A percentile compares a stretch with the other conserved stretches of the same genome.
phyloP scores from a whole-genome alignment of 768 basidiomycete genomes.

The Gloeostereum incarnatum region DNA sequence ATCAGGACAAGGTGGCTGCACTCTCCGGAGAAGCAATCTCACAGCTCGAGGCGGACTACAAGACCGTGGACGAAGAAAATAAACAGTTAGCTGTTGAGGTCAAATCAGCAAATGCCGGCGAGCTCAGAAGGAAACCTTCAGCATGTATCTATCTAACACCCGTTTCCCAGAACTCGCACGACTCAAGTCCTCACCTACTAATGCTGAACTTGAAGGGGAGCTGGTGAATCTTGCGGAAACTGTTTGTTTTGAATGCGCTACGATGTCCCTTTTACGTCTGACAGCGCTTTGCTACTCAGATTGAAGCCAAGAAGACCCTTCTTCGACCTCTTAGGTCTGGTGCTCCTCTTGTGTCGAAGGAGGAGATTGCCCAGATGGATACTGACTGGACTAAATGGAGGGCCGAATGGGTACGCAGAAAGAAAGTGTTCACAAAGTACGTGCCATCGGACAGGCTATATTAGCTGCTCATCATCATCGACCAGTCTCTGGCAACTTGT shows the following conservation, averaged over 20 bases:
- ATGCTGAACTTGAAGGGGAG: slow-evolving; percentile 50
- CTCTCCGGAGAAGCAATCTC: slow-evolving; percentile 54
- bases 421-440: slow-evolving; percentile 70
- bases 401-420: slow-evolving; percentile 69
- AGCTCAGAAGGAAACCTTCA: too few relatives aligned
- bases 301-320: slow-evolving; percentile 34
- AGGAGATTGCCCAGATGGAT: slow-evolving; percentile 62
- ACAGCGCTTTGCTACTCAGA: slow-evolving; percentile 25
- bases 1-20: slow-evolving; percentile 63
- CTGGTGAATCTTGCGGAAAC: slow-evolving; percentile 39
- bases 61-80: slow-evolving; percentile 49
- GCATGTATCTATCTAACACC: slow-evolving; percentile 7
- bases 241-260: slow-evolving; percentile 33
- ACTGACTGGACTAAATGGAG: slow-evolving; percentile 75
- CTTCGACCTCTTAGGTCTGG: slow-evolving; percentile 63
- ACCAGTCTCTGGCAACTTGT: slow-evolving; percentile 68
- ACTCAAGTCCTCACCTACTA: slow-evolving; percentile 59
- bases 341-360: slow-evolving; percentile 55
- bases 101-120: slow-evolving; percentile 41
- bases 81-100: slow-evolving; percentile 40
- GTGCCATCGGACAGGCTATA: slow-evolving; percentile 14
- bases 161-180: slow-evolving; percentile 47
- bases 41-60: slow-evolving; percentile 50
- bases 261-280: too few relatives aligned
- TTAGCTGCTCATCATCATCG: background rate